These are phyloP conservation scores for Leavenworthia alabamica DNA, from an alignment of 345 rosid genomes.

Conservation along the genomic window DNA sequence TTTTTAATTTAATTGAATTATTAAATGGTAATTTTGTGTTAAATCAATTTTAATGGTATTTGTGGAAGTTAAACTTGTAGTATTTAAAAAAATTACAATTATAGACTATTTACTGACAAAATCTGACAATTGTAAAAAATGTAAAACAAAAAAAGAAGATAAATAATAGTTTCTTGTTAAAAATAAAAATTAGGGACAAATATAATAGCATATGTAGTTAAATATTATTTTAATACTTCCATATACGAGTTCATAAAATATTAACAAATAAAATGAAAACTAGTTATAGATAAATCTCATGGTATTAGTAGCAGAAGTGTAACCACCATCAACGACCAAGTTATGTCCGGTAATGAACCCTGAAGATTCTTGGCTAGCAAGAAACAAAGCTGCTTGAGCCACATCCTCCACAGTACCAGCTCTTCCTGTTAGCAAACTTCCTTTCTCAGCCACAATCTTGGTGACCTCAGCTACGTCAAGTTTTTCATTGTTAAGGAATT, in stretches of 20 bases:
- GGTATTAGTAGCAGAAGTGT: conserved; percentile 42
- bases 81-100: too few species aligned
- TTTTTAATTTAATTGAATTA: too few species aligned
- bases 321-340: conserved; percentile 74
- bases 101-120: too few species aligned
- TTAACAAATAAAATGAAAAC: not conserved
- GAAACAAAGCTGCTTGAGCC: conserved; percentile 65
- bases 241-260: not conserved
- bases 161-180: too few species aligned
- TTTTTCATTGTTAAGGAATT: conserved; percentile 36
- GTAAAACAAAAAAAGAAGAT: too few species aligned
- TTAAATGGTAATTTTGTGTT: too few species aligned
- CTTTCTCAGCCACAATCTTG: conserved; percentile 44
- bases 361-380: conserved; percentile 53
- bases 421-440: conserved; percentile 60
- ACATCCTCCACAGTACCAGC: conserved; percentile 51
- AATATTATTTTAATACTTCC: not conserved
- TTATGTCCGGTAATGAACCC: conserved; percentile 75
- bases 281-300: conserved; percentile 48
- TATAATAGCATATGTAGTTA: too few species aligned
- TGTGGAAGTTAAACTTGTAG: too few species aligned
- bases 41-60: too few species aligned
- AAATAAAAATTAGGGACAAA: too few species aligned
- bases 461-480: conserved; percentile 43
- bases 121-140: too few species aligned